phyloP scores from a whole-genome alignment of 805 yeast species.

The Ogataea henricii region DNA sequence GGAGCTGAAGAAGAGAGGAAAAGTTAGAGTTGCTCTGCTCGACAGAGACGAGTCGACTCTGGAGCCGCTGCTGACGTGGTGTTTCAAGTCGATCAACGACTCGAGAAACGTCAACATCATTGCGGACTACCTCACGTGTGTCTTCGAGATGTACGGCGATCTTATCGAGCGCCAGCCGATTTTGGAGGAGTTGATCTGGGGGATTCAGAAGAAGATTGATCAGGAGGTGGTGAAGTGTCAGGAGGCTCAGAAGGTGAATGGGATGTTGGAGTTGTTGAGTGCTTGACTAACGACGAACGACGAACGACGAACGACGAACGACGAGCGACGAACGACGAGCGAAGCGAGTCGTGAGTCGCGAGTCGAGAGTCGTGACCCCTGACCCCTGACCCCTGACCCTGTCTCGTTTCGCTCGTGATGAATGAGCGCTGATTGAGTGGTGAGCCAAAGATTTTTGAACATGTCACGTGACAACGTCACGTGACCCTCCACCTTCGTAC shows the following conservation, averaged over 20 bases:
- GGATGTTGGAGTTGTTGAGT: slow-evolving; percentile 88
- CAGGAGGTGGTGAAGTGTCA: slow-evolving; percentile 74
- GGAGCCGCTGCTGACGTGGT: slow-evolving; percentile 88
- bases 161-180: slow-evolving; percentile 73
- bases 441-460: too few relatives aligned
- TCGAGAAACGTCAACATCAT: slow-evolving; percentile 65
- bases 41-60: slow-evolving; percentile 80
- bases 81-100: slow-evolving; percentile 72
- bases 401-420: too few relatives aligned
- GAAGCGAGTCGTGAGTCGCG: neutral
- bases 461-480: too few relatives aligned
- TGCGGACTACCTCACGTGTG: slow-evolving; percentile 67
- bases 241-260: slow-evolving; percentile 87
- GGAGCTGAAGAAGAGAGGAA: slow-evolving; percentile 87
- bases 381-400: too few relatives aligned
- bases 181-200: slow-evolving; percentile 68
- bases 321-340: neutral
- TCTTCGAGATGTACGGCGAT: slow-evolving; percentile 75
- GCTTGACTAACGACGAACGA: slow-evolving; percentile 30
- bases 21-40: slow-evolving; percentile 74
- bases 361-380: too few relatives aligned
- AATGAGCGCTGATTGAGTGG: too few relatives aligned
- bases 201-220: slow-evolving; percentile 61
- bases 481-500: too few relatives aligned
- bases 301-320: too few relatives aligned